Evolutionary conservation across 345 rosid genomes (phyloP), one percentile per base, ranked within the genome.

Genomic region (Euphorbia lathyris): DNA sequence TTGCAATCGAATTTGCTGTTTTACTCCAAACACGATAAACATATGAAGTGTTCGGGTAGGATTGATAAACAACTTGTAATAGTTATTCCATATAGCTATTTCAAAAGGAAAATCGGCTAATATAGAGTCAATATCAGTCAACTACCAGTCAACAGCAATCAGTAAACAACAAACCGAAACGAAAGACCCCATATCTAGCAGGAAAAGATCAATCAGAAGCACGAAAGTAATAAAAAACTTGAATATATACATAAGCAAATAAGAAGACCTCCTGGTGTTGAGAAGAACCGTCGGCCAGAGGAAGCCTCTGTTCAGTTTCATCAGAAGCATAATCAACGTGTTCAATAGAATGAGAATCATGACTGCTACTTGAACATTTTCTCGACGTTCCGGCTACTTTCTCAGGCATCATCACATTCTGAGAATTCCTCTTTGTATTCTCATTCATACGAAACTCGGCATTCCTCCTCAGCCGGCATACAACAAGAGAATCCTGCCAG

Each of bases 381-480:
- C 77, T 86, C 0, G 84, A 76, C 68, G 57, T 34, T 38, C 80
- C 90, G 27, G 63, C 75, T 20, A 56, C 70, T 62, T 72, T 82
- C 3, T 77, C 80, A 45, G 53, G 81, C 19, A 66, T 74, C 19
- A 66, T 74, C 68, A 60, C 76, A 47, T 50, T 72, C n/a, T 50
- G 68, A 74, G 72, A 72, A 70, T 66, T 77, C 51, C 71, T 72
- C 74, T 63, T 77, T 38, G 78, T 32, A 63, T 30, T 53, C 5
- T 73, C 73, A 65, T 29, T 81, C 4, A 7, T 66, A 25, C 74
- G 82, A 78, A 90, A 91, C 32, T 87, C 97, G 0, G 22, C 29
- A 42, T 91, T 94, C 84, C 52, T 90, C 71, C 85, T 81, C n/a
- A 94, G 83, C 36, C 96, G 93, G 78, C 99, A 94, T 36, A 91